Evolutionary conservation across 352 stramenopile genomes (phyloP), one percentile per base, ranked within the genome.

Genomic region (Saprolegnia diclina): DNA sequence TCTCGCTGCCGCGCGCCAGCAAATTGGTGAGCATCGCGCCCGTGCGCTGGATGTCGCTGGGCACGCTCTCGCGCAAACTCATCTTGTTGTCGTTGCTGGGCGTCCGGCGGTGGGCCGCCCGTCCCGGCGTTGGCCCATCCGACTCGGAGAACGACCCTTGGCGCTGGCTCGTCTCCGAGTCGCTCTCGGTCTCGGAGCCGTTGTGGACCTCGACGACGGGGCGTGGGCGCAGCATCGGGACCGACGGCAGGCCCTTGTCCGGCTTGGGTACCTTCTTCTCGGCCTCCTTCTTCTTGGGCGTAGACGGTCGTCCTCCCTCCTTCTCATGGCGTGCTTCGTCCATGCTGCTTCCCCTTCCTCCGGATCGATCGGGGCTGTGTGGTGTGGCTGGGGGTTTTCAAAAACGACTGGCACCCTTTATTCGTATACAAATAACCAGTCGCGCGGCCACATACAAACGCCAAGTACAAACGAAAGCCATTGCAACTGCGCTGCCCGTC

Each of bases 31-130:
- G 19, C 22, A 29, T 55, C 7, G 48, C 19, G 11, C 22, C 26
- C 26, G 50, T 57, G 50, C 50, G 50, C 50, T 57, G 10, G 6
- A 48, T 48, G 21, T 57, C 50, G 26, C 26, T 57, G 21, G 50
- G 26, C 50, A 57, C 50, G 14, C 18, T 18, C 26, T 57, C 50
- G 21, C 26, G 50, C 13, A 24, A 29, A 0, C 21, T 57, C 50
- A 44, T 62, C 54, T 24, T 38, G 21, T 14, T 42, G 22, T 62
- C 10, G 29, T 35, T 35, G 29, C 29, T 35, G 5, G 29, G 29
- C 29, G 29, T 35, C 29, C 29, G 29, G 29, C 29, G 29, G 29
- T 35, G 29, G 29, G 29, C 29, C 2, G 5, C 5, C 2, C 29
- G 29, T 35, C 29, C 29, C 29, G 29, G 29, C 29, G 29, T 35